Evolutionary conservation across 2,329 filamentous ascomycete genomes (phyloP).

Genomic region (Fusarium longipes): DNA sequence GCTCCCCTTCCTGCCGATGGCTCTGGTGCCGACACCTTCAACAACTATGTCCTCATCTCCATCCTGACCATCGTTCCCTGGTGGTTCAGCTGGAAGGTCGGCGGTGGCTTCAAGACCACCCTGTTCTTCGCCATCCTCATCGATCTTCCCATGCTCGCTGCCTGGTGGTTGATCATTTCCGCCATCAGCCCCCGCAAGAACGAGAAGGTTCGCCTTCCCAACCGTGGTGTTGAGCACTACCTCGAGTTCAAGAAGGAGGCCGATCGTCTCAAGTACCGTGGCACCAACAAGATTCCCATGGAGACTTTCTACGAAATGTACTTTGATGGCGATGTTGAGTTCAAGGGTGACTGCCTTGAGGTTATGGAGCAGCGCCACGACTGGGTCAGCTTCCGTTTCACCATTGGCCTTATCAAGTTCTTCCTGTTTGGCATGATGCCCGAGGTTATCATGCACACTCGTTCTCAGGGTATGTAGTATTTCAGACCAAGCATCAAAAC

Average conservation of each 20-base stretch:
- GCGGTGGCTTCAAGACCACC: slow-evolving; percentile 86
- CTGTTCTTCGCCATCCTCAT: slow-evolving; percentile 88
- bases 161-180: slow-evolving; percentile 86
- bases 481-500: not conserved
- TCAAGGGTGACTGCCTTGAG: slow-evolving; percentile 93
- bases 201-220: slow-evolving; percentile 89
- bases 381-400: slow-evolving; percentile 96
- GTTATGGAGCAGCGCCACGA: slow-evolving; percentile 94
- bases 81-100: slow-evolving; percentile 86
- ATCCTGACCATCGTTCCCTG: slow-evolving; percentile 77
- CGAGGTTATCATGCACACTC: slow-evolving; percentile 91
- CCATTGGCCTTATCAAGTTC: slow-evolving; percentile 84
- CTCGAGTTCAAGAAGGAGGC: slow-evolving; percentile 79
- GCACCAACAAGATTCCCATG: slow-evolving; percentile 84
- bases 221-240: slow-evolving; percentile 90
- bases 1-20: slow-evolving; percentile 91
- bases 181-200: slow-evolving; percentile 88
- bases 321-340: slow-evolving; percentile 92
- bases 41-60: slow-evolving; percentile 79
- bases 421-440: slow-evolving; percentile 89
- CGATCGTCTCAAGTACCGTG: slow-evolving; percentile 74
- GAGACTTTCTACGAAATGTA: slow-evolving; percentile 98
- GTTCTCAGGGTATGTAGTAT: slow-evolving; percentile 72
- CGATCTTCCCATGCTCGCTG: slow-evolving; percentile 80
- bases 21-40: slow-evolving; percentile 86